Evolutionary conservation across 2,329 filamentous ascomycete species (phyloP), one percentile per base, ranked within the genome.

Genomic region (Thermothelomyces thermophilus): DNA sequence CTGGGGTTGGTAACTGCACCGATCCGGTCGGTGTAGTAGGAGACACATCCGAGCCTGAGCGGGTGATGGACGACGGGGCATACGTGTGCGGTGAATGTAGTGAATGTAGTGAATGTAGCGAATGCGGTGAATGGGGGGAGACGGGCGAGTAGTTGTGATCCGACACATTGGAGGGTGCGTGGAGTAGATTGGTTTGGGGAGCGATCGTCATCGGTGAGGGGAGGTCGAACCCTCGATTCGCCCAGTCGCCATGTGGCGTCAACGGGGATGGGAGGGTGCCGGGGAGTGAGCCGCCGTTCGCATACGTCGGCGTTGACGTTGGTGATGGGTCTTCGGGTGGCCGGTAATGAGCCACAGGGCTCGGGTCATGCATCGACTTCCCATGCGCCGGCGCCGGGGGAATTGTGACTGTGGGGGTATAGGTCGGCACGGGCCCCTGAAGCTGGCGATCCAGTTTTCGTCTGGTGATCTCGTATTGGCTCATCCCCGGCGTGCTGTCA

Each of bases 371-470:
- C 24, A 63, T 58, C 26, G 64, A 62, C 59, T 71, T 67, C 28
- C 62, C 64, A 42, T 62, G 60, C 11, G 61, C 64, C 28, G 59
- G 56, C 0, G 58, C 59, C 0, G 70, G 67, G n/a, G 73, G 30
- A 9, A 41, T n/a, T 4, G 36, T 16, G 3, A 20, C 44, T 8
- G 51, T 47, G 3, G 51, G 73, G 0, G 66, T 66, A 56, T 78
- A 78, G 8, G 69, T 68, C 4, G 75, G 73, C 5, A 74, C 70
- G 1, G 73, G 72, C 0, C 75, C 73, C 53, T 73, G 71, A 24
- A 77, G 68, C 51, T 77, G 74, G 41, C 70, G 68, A 14, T 76
- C 73, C 26, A 80, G 59, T 60, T 77, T 80, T 50, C 70, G 67
- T 52, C 71, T 67, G 0, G 73, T 73, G 11, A 70, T 57, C 50